These are phyloP conservation scores for Aspergillus glaucus DNA, from an alignment of 2,329 filamentous ascomycete species.

Conservation along the genomic window DNA sequence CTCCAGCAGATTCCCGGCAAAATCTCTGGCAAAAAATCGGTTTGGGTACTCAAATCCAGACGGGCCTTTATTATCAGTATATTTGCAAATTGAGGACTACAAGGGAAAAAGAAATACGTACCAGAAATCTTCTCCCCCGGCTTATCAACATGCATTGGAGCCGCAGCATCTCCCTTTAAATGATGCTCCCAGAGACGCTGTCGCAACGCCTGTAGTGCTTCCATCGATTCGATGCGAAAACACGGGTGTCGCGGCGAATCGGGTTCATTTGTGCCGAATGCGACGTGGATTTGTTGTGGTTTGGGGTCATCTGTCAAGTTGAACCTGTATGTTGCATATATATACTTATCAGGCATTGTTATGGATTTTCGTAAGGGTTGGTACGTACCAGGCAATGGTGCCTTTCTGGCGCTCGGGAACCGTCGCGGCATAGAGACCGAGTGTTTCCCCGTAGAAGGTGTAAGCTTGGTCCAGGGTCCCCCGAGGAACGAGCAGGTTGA, in stretches of 20 bases:
- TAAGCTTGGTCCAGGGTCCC: conserved; percentile 48
- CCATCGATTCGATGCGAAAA: conserved; percentile 46
- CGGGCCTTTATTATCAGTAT: conserved; percentile 36
- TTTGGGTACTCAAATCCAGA: conserved; percentile 53
- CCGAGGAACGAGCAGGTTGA: conserved; percentile 53
- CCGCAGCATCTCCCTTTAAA: conserved; percentile 42
- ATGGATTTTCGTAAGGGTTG: conserved; percentile 9
- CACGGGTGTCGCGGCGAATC: conserved; percentile 51
- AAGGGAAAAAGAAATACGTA: conserved; percentile 14
- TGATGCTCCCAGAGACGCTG: conserved; percentile 48
- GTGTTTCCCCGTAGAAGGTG: conserved; percentile 51
- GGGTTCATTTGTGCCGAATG: conserved; percentile 38
- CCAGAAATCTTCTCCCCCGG: conserved; percentile 46
- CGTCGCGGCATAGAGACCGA: conserved; percentile 48
- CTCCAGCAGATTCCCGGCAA: conserved; percentile 50
- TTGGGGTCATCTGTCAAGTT: conserved; percentile 48
- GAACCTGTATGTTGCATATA: conserved; percentile 34
- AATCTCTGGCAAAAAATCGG: conserved; percentile 58
- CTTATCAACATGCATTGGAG: conserved; percentile 50
- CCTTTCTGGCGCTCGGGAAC: conserved; percentile 50
- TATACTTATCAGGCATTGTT: background rate
- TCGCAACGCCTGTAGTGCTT: conserved; percentile 46
- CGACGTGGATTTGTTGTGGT: conserved; percentile 54
- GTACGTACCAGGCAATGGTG: conserved; percentile 48
- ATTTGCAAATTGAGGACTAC: background rate